Base-by-base conservation (phyloP, 1,284 basidiomycete species). In the Thecaphora thlaspeos region DNA sequence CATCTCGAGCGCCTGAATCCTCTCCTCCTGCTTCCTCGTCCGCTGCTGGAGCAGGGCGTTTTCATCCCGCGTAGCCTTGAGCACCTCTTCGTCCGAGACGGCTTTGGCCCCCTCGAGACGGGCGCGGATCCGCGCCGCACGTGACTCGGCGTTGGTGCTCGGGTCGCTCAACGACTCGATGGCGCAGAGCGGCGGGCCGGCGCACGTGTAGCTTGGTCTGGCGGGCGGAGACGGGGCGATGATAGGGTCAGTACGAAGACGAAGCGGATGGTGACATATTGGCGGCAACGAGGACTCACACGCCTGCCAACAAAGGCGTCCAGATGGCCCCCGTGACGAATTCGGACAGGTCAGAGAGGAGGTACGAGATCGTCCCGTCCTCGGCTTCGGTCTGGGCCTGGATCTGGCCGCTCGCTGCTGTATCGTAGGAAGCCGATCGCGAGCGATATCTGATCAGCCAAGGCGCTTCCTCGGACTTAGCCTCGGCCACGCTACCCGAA, bases 21-120 rank as follows among this genome's bases (percentile, higher is more conserved):
- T 38, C 17, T 17, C 28, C 22, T 32, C 22, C 41, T 41, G 39
- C 23, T 38, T 23, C 12, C 26, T 18, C 2, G 43, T 30, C 43
- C 32, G 42, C 7, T 22, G 21, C 22, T 36, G 9, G 14, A 51
- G 42, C 15, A 46, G 30, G 21, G 14, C 24, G 43, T 51, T 51
- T 22, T 51, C 50, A 10, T 24, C 23, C 14, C 46, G 42, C 19
- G 46, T 43, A 4, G 43, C 38, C n/a, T 46, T 19, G 22, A 43
- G 36, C 11, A 51, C 21, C n/a, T 30, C 39, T 18, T 18, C 15
- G 37, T 45, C 43, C 19, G 41, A 18, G 17, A 41, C 42, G 15
- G 38, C 36, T 41, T 51, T 51, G 37, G 38, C 50, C 32, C 36
- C 36, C 21, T 43, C 28, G 26, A 46, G 12, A n/a, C 36, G 38